Percentiles rank a stretch among this genome's conserved stretches.
phyloP scores from a whole-genome alignment of 2,329 filamentous ascomycete genomes.

The Aspergillus sp. region DNA sequence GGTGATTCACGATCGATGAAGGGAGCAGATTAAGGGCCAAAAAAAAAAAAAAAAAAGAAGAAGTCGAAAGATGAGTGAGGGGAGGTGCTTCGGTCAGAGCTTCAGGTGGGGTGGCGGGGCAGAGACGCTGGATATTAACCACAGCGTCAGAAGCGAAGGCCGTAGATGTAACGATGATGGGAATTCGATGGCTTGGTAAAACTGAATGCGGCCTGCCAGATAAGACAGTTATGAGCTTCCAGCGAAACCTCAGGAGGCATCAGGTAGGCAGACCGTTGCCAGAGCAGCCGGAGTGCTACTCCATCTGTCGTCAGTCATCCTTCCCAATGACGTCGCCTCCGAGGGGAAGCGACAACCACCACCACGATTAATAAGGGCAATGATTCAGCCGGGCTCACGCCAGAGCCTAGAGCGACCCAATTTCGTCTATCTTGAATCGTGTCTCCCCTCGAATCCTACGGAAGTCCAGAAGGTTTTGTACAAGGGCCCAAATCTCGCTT shows the following conservation, averaged over 20 bases:
- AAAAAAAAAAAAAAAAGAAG: background rate
- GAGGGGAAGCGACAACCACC: background rate
- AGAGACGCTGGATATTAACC: slow-evolving; percentile 5
- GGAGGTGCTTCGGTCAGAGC: slow-evolving; percentile 5
- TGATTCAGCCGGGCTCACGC: background rate
- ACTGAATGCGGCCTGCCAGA: background rate
- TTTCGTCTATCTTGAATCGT: background rate
- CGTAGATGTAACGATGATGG: slow-evolving; percentile 8
- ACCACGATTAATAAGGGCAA: background rate
- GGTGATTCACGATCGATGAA: background rate
- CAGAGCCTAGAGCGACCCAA: background rate
- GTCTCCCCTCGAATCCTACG: background rate
- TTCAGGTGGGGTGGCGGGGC: slow-evolving; percentile 19
- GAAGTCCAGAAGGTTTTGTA: background rate
- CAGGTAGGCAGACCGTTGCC: background rate
- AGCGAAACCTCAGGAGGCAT: background rate
- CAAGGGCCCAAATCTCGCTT: background rate
- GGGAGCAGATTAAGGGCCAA: background rate
- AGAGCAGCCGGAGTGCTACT: background rate
- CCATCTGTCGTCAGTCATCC: background rate
- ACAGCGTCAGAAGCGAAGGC: slow-evolving; percentile 11
- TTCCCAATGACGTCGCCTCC: slow-evolving; percentile 6
- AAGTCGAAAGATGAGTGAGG: background rate
- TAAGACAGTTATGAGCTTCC: background rate
- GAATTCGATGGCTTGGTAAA: background rate